A percentile compares a stretch with the other conserved stretches of the same genome.
These are phyloP conservation scores for Apiotrichum laibachii DNA, from an alignment of 1,284 basidiomycete species.

Conservation along the genomic window DNA sequence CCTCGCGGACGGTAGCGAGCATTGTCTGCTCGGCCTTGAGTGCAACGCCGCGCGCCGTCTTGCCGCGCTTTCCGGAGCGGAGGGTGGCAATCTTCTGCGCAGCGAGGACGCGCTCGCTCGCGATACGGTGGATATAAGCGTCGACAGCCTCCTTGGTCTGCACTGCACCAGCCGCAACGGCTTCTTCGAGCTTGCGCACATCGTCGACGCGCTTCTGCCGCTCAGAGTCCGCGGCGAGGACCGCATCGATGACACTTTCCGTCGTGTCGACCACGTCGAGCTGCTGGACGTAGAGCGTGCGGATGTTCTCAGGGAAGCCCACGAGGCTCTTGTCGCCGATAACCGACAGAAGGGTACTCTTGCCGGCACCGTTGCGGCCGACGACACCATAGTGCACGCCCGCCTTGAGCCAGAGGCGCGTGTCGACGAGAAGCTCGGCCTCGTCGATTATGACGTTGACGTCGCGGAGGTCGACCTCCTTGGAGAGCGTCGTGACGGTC, in stretches of 20 bases:
- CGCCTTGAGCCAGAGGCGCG: constrained; percentile 57
- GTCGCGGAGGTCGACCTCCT: constrained; percentile 56
- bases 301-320: constrained; percentile 72
- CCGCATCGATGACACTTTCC: constrained; percentile 1
- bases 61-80: constrained; percentile 19
- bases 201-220: constrained; percentile 13
- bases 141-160: constrained; percentile 3
- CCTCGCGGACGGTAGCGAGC: constrained; percentile 11
- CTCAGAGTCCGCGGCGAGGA: constrained; percentile 10
- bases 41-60: constrained; percentile 20
- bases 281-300: constrained; percentile 72
- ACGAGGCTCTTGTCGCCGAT: constrained; percentile 87
- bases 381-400: constrained; percentile 59
- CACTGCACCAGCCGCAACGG: background rate
- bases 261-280: constrained; percentile 87
- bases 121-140: constrained; percentile 7
- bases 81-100: constrained; percentile 22
- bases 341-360: constrained; percentile 48
- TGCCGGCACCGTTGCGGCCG: constrained; percentile 61
- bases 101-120: constrained; percentile 9
- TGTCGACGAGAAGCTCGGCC: constrained; percentile 57
- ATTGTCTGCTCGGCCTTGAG: constrained; percentile 21
- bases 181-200: constrained; percentile 8
- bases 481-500: constrained; percentile 49
- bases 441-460: constrained; percentile 57